These are phyloP conservation scores for Pseudogymnoascus sp. DNA, from an alignment of 2,329 filamentous ascomycete species.

Conservation along the genomic window DNA sequence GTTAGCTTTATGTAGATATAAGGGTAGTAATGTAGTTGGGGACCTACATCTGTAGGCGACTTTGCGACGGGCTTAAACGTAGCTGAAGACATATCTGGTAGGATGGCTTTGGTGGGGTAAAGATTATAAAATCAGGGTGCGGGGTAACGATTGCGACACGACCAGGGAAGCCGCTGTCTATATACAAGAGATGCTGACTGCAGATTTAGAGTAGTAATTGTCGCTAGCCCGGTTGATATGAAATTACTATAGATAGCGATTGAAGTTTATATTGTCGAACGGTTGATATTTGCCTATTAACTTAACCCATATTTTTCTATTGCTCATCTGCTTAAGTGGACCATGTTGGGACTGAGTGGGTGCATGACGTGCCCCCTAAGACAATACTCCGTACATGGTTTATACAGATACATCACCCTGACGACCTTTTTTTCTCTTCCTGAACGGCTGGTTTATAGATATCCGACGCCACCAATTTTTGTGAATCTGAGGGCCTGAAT, in stretches of 20 bases:
- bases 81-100: conserved; percentile 1
- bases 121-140: background rate
- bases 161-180: background rate
- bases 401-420: conserved; percentile 4
- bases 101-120: conserved; percentile 3
- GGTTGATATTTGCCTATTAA: conserved; percentile 1
- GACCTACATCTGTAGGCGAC: conserved; percentile 1
- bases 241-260: background rate
- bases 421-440: background rate
- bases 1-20: background rate
- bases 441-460: background rate
- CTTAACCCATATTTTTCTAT: conserved; percentile 4
- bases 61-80: background rate
- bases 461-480: background rate
- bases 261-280: background rate
- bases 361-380: background rate
- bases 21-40: background rate
- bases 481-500: background rate
- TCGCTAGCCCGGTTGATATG: background rate
- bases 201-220: background rate
- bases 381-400: background rate
- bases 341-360: background rate
- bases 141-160: conserved; percentile 4
- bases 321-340: conserved; percentile 10
- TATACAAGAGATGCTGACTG: background rate